Conservation (phyloP, 306 rosid species). For the Carpinus viminea region DNA sequence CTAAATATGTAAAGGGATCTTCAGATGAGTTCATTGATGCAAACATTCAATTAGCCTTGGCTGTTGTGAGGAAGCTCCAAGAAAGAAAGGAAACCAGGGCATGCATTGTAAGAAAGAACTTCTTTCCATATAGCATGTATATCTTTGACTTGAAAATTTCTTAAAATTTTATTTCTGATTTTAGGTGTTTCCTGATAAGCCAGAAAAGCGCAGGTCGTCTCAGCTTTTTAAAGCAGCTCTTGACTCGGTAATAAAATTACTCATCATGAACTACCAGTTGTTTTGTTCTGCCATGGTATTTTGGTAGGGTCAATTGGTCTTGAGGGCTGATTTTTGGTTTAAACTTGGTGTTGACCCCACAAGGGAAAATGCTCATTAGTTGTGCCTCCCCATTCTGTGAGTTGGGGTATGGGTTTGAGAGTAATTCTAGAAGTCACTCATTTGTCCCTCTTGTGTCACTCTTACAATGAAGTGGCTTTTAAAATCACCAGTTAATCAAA, state of each 20-base stretch:
- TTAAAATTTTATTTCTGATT: conserved; percentile 24
- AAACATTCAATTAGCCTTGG: conserved; percentile 84
- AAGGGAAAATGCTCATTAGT: background rate
- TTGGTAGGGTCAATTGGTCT: background rate
- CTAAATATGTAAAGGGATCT: conserved; percentile 97
- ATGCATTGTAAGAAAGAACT: conserved; percentile 65
- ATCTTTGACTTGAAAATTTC: conserved; percentile 9
- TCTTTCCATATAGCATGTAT: conserved; percentile 8
- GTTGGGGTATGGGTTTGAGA: background rate
- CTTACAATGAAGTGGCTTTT: too few species aligned
- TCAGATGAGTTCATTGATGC: conserved; percentile 99
- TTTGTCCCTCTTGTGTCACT: too few species aligned
- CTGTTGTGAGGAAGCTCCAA: conserved; percentile 81
- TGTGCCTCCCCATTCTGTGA: background rate
- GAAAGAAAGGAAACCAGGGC: conserved; percentile 68
- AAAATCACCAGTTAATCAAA: too few species aligned
- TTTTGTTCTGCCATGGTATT: background rate
- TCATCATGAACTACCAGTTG: conserved; percentile 20
- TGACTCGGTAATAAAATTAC: conserved; percentile 66
- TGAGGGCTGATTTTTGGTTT: conserved; percentile 11
- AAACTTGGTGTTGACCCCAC: background rate
- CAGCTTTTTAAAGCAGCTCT: conserved; percentile 76
- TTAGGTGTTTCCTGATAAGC: conserved; percentile 95
- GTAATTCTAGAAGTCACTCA: too few species aligned
- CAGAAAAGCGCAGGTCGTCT: conserved; percentile 84